Conservation (phyloP, 257 asterid genomes). For the Euphrasia confusa region DNA sequence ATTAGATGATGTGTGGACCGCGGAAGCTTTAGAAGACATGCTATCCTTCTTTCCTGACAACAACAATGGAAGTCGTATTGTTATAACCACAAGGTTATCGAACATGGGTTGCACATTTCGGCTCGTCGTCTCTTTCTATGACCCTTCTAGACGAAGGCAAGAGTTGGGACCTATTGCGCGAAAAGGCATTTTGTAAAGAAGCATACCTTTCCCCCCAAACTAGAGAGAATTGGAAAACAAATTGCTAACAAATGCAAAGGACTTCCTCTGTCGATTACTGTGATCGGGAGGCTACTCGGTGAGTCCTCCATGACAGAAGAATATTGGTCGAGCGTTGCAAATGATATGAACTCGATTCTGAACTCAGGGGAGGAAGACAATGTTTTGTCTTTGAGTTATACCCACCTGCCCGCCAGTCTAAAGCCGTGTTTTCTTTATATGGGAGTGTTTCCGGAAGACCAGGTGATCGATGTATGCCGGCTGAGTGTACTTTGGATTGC, state of each 20-base stretch:
- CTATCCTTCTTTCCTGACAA: neutral
- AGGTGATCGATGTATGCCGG: neutral
- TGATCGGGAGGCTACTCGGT: neutral
- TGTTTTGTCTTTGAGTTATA: neutral
- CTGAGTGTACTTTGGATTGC: slow-evolving; percentile 23
- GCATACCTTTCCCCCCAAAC: neutral
- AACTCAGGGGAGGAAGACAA: neutral
- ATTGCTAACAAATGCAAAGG: neutral
- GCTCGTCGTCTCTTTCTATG: neutral
- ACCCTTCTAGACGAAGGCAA: neutral
- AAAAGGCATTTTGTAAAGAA: neutral
- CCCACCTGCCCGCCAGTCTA: neutral
- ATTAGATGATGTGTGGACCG: slow-evolving; percentile 22
- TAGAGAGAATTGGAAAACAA: neutral
- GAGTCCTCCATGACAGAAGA: too few species aligned
- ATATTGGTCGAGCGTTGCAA: neutral
- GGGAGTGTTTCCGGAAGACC: slow-evolving; percentile 17
- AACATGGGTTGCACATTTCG: neutral
- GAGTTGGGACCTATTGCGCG: neutral
- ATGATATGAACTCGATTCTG: neutral
- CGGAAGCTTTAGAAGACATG: neutral
- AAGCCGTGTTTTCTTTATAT: slow-evolving; percentile 14
- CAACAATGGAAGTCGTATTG: neutral
- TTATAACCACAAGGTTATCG: neutral
- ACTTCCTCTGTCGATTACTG: neutral